A percentile compares a stretch with the other conserved stretches of the same genome.
phyloP scores from a whole-genome alignment of 306 rosid genomes.

The Vigna hirtella region DNA sequence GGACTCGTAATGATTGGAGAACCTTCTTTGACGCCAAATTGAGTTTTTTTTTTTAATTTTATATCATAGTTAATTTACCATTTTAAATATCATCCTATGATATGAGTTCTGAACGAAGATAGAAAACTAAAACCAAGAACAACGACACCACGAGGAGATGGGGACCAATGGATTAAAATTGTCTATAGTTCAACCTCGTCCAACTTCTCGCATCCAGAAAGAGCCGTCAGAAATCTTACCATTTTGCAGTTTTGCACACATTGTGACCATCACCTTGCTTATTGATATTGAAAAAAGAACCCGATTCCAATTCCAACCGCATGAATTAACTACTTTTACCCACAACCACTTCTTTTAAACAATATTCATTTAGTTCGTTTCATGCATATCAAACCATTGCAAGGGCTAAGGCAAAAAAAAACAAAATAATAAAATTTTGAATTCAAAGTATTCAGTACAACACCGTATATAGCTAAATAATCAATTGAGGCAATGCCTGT shows the following conservation, averaged over 20 bases:
- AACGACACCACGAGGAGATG: constrained; percentile 1
- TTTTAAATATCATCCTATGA: constrained; percentile 24
- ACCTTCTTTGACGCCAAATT: neutral
- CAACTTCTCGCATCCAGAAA: constrained; percentile 5
- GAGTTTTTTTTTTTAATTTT: neutral
- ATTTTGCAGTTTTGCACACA: neutral
- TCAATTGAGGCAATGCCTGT: neutral
- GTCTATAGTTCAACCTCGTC: neutral
- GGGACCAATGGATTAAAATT: constrained; percentile 27
- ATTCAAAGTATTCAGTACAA: neutral
- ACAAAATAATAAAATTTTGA: neutral
- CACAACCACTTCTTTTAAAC: neutral
- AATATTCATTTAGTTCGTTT: neutral
- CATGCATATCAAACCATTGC: constrained; percentile 39
- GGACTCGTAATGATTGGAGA: constrained; percentile 7
- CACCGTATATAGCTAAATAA: neutral
- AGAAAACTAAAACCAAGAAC: neutral
- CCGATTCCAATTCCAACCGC: constrained; percentile 40
- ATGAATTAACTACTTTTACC: constrained; percentile 43
- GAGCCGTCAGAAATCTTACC: neutral
- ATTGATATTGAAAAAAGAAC: constrained; percentile 1
- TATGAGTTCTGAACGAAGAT: constrained; percentile 10
- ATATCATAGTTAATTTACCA: constrained; percentile 9
- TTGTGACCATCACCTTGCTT: neutral
- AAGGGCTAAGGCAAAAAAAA: neutral